A percentile compares a stretch with the other conserved stretches of the same genome.
Evolutionary conservation across 169 alveolate species (phyloP).

Genomic region (Cryptosporidium sp.): DNA sequence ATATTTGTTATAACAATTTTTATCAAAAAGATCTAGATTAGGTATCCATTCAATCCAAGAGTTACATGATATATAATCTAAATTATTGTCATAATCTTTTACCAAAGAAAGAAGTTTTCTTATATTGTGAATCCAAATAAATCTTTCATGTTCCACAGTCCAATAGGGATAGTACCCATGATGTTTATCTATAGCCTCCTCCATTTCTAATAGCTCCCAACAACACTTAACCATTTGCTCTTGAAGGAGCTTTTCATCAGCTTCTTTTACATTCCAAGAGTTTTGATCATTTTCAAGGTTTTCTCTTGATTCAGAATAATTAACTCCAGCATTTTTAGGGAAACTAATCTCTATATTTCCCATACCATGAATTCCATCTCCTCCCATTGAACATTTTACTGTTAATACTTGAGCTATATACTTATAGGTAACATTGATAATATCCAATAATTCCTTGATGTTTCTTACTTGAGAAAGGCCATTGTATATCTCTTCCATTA

Average conservation of each 20-base stretch:
- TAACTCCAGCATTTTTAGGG: conserved; percentile 56
- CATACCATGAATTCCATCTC: background rate
- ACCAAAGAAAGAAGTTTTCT: conserved; percentile 60
- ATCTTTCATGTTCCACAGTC: conserved; percentile 57
- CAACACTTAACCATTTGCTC: conserved; percentile 44
- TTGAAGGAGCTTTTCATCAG: conserved; percentile 11
- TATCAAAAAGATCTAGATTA: conserved; percentile 62
- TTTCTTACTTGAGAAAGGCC: conserved; percentile 52
- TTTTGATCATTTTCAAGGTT: background rate
- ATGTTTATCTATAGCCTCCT: conserved; percentile 35
- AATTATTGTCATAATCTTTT: conserved; percentile 4
- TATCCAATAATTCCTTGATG: conserved; percentile 31
- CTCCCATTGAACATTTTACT: conserved; percentile 18
- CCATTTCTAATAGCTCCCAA: conserved; percentile 71
- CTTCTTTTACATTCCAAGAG: background rate
- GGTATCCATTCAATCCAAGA: conserved; percentile 76
- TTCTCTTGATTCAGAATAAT: background rate
- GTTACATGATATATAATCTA: conserved; percentile 57
- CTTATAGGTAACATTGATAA: conserved; percentile 29
- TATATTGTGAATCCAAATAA: conserved; percentile 64
- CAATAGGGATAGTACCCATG: conserved; percentile 70
- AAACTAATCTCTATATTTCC: conserved; percentile 18
- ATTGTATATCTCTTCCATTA: conserved; percentile 64
- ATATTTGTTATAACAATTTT: conserved; percentile 18
- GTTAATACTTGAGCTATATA: conserved; percentile 11